Conservation (phyloP, 345 rosid genomes). For the Euphorbia pulcherrima region DNA sequence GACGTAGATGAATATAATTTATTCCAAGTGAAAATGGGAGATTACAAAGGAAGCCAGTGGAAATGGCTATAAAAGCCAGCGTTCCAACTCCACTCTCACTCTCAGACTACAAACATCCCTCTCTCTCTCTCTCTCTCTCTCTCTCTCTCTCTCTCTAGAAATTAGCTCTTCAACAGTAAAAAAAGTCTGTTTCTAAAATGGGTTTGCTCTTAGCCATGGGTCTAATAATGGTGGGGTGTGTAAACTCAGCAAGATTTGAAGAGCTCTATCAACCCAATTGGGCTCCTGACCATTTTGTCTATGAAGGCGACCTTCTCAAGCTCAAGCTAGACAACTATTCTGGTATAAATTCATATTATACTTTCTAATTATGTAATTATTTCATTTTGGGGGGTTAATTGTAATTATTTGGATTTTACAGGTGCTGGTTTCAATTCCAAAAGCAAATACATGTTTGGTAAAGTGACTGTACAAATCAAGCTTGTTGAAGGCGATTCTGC, state of each 20-base stretch:
- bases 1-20: no score
- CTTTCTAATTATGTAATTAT: background rate
- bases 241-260: constrained; percentile 50
- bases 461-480: constrained; percentile 81
- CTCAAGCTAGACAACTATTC: constrained; percentile 90
- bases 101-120: constrained; percentile 16
- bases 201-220: constrained; percentile 25
- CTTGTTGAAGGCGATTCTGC: constrained; percentile 99
- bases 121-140: background rate
- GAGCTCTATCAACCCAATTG: constrained; percentile 79
- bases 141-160: background rate
- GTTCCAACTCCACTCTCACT: background rate
- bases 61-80: constrained; percentile 38
- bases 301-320: constrained; percentile 76
- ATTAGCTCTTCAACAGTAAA: no score
- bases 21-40: no score
- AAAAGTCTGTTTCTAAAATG: constrained; percentile 21
- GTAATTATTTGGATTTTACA: constrained; percentile 26
- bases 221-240: constrained; percentile 36
- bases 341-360: constrained; percentile 39
- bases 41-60: constrained; percentile 29
- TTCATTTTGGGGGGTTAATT: background rate
- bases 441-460: constrained; percentile 87
- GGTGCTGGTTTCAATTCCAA: constrained; percentile 96
- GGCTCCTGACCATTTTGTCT: constrained; percentile 73